Conservation (phyloP, 1,284 basidiomycete species). For the Pholiota adiposa region DNA sequence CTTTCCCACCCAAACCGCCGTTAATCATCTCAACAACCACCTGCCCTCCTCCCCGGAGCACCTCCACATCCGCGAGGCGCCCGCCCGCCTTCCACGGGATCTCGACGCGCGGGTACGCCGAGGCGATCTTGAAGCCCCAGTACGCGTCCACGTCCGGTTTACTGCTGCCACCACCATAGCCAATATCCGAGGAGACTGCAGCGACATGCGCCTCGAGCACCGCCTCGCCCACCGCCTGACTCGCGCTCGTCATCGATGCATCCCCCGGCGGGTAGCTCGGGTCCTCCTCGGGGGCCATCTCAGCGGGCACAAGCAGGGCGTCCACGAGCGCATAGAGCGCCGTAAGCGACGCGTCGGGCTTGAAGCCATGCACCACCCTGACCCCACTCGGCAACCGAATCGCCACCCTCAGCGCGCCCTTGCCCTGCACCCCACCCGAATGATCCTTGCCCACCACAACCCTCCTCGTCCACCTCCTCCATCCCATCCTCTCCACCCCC, state of each 20-base stretch:
- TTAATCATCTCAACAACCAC: slow-evolving; percentile 68
- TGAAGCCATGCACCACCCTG: slow-evolving; percentile 63
- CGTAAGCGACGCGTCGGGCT: slow-evolving; percentile 53
- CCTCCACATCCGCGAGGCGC: slow-evolving; percentile 53
- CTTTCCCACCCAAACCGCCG: too few species aligned
- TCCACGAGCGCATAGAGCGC: slow-evolving; percentile 76
- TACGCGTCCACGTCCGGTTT: slow-evolving; percentile 46
- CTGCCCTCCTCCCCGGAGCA: slow-evolving; percentile 67
- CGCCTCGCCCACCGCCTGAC: slow-evolving; percentile 34
- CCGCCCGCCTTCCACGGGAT: slow-evolving; percentile 54
- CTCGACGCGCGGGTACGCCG: slow-evolving; percentile 72
- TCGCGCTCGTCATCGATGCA: not conserved
- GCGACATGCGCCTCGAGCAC: slow-evolving; percentile 46
- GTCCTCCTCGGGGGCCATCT: slow-evolving; percentile 42
- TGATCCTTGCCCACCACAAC: slow-evolving; percentile 24
- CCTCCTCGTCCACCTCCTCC: slow-evolving; percentile 54
- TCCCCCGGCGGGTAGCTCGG: slow-evolving; percentile 43
- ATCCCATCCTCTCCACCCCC: slow-evolving; percentile 30
- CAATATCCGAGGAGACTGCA: slow-evolving; percentile 55
- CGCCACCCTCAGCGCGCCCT: slow-evolving; percentile 54
- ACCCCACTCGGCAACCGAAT: slow-evolving; percentile 71
- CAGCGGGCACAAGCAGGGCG: slow-evolving; percentile 32
- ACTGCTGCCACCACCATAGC: slow-evolving; percentile 40
- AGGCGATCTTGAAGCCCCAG: slow-evolving; percentile 76
- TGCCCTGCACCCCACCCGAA: too few species aligned